Evolutionary conservation across 2,329 filamentous ascomycete species (phyloP), one percentile per base, ranked within the genome.

Genomic region (Calcarisporium arbuscula): DNA sequence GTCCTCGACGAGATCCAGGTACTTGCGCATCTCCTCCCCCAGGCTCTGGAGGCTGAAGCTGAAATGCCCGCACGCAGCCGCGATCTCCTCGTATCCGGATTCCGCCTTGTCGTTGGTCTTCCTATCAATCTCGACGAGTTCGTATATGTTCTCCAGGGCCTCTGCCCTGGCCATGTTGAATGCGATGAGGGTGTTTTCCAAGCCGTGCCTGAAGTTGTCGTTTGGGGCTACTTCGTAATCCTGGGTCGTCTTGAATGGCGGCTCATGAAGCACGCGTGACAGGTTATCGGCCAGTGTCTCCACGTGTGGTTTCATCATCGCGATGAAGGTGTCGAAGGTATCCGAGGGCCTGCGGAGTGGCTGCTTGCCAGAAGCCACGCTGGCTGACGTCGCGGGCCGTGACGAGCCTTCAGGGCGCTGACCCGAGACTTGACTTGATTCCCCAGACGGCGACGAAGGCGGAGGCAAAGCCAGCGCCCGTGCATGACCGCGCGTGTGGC

Each of bases 1-100:
- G 32, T 94, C 83, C 49, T 94, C 86, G 5, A 95, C 62, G 3
- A 89, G 77, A 32, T 83, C 75, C 19, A 95, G 60, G 48, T 92
- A 88, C 11, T 73, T 75, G 45, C 83, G 75, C 64, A 94, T 83
- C 50, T 94, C 86, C 53, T 92, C 84, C 0, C 85, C 87, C 56
- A 95, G 87, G 47, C 88, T 83, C 42, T 90, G 74, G 14, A 95
- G 65, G 19, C 84, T 90, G 54, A 88, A 94, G 56, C 83, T 88
- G 53, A 95, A 95, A 58, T 95, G 86, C 0, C 88, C 88, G 51
- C 89, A 95, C 37, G 86, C 90, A 8, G 89, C 88, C 21, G 87
- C 86, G 9, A 95, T 86, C 58, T 95, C 89, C 56, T 95, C 89
- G 38, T 92, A 83, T 54, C 94, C 87, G 2, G 87, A 87, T 52